Evolutionary conservation across 768 basidiomycete genomes (phyloP), one percentile per base, ranked within the genome.

Genomic region (Suillus paluster): DNA sequence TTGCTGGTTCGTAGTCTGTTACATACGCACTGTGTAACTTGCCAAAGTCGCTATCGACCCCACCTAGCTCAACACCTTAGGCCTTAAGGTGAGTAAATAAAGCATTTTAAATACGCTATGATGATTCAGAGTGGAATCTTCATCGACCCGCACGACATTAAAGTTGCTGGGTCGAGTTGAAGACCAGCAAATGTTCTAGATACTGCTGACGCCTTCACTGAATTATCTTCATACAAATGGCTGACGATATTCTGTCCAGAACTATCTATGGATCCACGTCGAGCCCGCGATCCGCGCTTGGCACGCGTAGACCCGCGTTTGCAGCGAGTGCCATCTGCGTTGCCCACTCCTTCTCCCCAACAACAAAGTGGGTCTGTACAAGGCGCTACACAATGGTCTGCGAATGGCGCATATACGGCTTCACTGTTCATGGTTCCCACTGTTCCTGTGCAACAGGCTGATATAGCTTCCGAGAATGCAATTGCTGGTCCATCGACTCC

Each of bases 121-220:
- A 94, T 94, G 91, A 94, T 85, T 90, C 88, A 91, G 92, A 94
- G 92, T 94, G 92, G 92, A 92, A 87, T 79, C 92, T 89, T 77
- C 74, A 90, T 84, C 79, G 82, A 93, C 85, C 90, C 82, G 77
- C 75, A 66, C 73, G 69, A 17, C 3, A 33, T 58, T 48, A 58
- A 63, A 63, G 64, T 66, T 64, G 80, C 74, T 77, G 89, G 90
- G 88, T 90, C 79, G 84, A 83, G 64, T 72, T 84, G 91, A 81
- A 84, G 92, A 94, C 91, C 78, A 71, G 63, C 70, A 80, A 79
- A 86, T 83, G 91, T 92, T 92, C 91, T 82, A 87, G 92, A 94
- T 95, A 95, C 92, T 95, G 86, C 92, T 95, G 92, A 94, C 77
- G 78, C 79, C 2, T 33, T 52, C 57, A 39, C 45, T 58, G 25